Evolutionary conservation across 495 filamentous ascomycete species (phyloP), one percentile per base, ranked within the genome.

Genomic region (Melanomma pulvis-pyrius): DNA sequence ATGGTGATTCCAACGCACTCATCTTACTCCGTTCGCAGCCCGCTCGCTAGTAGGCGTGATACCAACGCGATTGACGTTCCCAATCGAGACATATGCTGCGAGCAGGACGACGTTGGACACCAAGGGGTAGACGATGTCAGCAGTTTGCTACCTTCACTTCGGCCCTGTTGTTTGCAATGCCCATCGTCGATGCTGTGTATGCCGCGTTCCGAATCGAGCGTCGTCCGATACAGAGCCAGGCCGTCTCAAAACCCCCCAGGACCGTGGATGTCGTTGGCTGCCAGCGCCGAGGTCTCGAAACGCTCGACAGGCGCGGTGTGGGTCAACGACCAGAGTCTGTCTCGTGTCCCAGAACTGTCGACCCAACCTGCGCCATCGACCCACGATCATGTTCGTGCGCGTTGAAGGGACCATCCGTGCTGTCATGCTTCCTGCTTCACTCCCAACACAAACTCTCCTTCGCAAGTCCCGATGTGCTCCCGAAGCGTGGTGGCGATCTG

Each of bases 211-310:
- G 39, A 19, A 55, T 48, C 21, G n/a, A n/a, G 13, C 25, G 41
- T 15, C 34, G 22, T 41, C 6, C 21, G 9, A 48, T n/a, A 7
- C 39, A 15, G 39, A 44, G n/a, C 25, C 57, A 28, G 12, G 12
- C 39, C 12, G 59, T 52, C 48, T 52, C 48, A 36, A 7, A 28
- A n/a, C 3, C 2, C 12, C 21, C 28, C 28, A 2, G 46, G 9
- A n/a, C 5, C 29, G 52, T 51, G 28, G 21, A 29, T 48, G 12
- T 34, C 54, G 59, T 61, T 61, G 59, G 59, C 29, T 61, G 30
- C 59, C 48, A 61, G 13, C 26, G 11, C 59, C n/a, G 59, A 60
- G 26, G 26, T 61, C 59, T 25, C 50, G 59, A 61, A 61, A 61
- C 59, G 59, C 48, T 25, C 39, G 36, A 34, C 22, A 25, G 15